Conservation (phyloP, 2,329 filamentous ascomycete species). For the Diaporthe citriasiana region DNA sequence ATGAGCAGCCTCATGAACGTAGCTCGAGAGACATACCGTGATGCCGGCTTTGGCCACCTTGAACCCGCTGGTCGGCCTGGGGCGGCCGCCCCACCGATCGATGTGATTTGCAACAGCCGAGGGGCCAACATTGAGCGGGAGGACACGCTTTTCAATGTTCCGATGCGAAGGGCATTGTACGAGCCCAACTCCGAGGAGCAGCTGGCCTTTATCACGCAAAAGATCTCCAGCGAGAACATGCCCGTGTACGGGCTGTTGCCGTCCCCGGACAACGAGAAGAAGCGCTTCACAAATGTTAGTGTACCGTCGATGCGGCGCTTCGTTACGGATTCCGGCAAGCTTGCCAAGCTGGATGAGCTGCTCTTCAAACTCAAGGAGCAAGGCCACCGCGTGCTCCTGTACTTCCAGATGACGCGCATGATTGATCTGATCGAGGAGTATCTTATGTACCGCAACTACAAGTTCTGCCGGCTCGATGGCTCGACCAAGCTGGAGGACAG, state of each 20-base stretch:
- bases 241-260: slow-evolving; percentile 79
- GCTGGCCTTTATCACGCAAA: slow-evolving; percentile 79
- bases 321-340: slow-evolving; percentile 96
- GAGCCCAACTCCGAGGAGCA: slow-evolving; percentile 77
- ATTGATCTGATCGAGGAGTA: slow-evolving; percentile 99
- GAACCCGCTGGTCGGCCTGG: slow-evolving; percentile 86
- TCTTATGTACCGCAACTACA: slow-evolving; percentile 98
- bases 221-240: slow-evolving; percentile 75
- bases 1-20: slow-evolving; percentile 86
- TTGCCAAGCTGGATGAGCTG: slow-evolving; percentile 89
- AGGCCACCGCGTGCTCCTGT: slow-evolving; percentile 92
- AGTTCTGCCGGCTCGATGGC: slow-evolving; percentile 95
- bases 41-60: slow-evolving; percentile 80
- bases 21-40: slow-evolving; percentile 73
- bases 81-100: slow-evolving; percentile 87
- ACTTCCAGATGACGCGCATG: slow-evolving; percentile 99
- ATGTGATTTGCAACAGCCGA: slow-evolving; percentile 81
- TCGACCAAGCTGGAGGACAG: slow-evolving; percentile 98
- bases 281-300: slow-evolving; percentile 88
- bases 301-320: slow-evolving; percentile 98
- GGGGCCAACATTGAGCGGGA: slow-evolving; percentile 76
- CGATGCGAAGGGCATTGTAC: slow-evolving; percentile 81
- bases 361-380: slow-evolving; percentile 92
- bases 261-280: slow-evolving; percentile 82
- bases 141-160: slow-evolving; percentile 82